Base-by-base conservation (phyloP, 164 flowering plant genomes). In the grape (Vitis vinifera) region DNA sequence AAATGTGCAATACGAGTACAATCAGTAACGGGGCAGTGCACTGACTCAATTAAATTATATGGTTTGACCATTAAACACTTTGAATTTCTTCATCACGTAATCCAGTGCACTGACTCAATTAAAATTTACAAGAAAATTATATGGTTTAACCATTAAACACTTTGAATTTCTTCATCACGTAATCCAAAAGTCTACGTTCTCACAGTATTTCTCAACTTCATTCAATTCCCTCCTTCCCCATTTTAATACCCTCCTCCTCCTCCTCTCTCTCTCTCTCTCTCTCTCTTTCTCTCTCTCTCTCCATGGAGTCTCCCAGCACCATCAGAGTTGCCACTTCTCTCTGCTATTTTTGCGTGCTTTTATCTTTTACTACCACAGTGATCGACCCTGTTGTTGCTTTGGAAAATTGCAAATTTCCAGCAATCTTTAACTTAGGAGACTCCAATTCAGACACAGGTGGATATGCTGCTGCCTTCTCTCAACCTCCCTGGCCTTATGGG, bases 361-460 rank as follows among this genome's bases (percentile, higher is more conserved):
- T 30, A 12, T 59, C 44, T 29, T 59, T 27, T 10, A 15, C 44
- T 19, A 29, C 55, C 55, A 50, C 14, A 10, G 10, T n/a, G 23
- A 66, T 37, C 44, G 4, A 50, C 13, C 59, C 59, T 6, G 47
- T 14, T 14, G 13, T 52, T 14, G 60, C 59, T 30, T 8, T 15
- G 27, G 12, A 57, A 50, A 19, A 55, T 30, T 73, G 80, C 49
- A 15, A 51, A 10, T 78, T 78, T 58, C 78, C 78, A 2, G 81
- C 81, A 15, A 75, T 75, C 62, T 75, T 75, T 27, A 78, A 75
- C 68, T 75, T 78, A 3, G 81, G 76, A 3, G 81, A 74, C 66
- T 78, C 78, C 1, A 78, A 78, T 51, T 74, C 81, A 10, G 81
- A 78, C 56, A 78, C 81, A 17, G 81, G 78, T 10, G 81, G 81